These are phyloP conservation scores for Diaporthe sp. DNA, from an alignment of 2,329 filamentous ascomycete species.

Conservation along the genomic window DNA sequence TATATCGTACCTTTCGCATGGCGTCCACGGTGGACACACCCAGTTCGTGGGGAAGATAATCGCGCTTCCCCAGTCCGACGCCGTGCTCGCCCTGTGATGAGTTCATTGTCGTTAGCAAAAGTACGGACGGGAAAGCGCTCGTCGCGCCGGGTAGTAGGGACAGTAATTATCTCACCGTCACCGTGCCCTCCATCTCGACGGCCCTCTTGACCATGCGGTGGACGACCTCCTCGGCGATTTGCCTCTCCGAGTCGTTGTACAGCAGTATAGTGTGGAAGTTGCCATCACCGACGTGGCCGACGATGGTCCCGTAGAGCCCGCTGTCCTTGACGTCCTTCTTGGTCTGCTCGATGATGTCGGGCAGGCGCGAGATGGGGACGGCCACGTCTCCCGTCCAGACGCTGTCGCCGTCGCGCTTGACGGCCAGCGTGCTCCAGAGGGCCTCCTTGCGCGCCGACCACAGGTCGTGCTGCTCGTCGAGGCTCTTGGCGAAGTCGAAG, in stretches of 20 bases:
- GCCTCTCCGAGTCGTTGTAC: conserved; percentile 74
- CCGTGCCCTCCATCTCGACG: conserved; percentile 86
- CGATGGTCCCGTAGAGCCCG: conserved; percentile 61
- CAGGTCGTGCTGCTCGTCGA: conserved; percentile 76
- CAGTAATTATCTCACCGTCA: conserved; percentile 63
- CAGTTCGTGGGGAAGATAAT: conserved; percentile 83
- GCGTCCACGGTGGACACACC: conserved; percentile 79
- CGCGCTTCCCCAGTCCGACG: conserved; percentile 84
- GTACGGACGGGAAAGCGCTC: neutral
- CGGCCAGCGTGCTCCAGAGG: conserved; percentile 67
- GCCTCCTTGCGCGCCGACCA: conserved; percentile 64
- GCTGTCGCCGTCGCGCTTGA: conserved; percentile 60
- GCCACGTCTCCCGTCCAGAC: conserved; percentile 78
- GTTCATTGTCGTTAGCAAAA: conserved; percentile 23
- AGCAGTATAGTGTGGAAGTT: conserved; percentile 78
- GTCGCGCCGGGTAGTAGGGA: neutral
- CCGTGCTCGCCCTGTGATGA: conserved; percentile 77
- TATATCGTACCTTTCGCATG: conserved; percentile 77
- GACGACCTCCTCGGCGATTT: conserved; percentile 75
- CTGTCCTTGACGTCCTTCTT: conserved; percentile 56
- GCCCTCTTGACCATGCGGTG: conserved; percentile 89
- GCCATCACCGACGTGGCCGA: conserved; percentile 81
- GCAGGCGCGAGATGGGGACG: conserved; percentile 69
- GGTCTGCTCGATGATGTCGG: conserved; percentile 55
- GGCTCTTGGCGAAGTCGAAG: conserved; percentile 81